Base-by-base conservation (phyloP, 305 asterid genomes). In the Ajuga reptans region DNA sequence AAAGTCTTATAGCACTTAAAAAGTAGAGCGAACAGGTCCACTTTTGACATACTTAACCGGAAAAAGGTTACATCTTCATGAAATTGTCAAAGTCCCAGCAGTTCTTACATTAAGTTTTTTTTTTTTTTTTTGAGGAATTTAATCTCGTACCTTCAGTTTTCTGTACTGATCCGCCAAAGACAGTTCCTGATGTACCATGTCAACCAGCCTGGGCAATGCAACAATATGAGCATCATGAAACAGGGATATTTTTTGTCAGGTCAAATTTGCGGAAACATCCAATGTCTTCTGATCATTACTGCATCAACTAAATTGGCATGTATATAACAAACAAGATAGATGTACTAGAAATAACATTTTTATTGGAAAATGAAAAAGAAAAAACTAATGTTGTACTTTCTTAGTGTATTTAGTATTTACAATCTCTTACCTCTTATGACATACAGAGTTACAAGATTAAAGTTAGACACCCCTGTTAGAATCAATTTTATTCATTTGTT, bases 141-240 rank as follows among this genome's bases (percentile, higher is more conserved):
- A 68, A 75, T 62, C 59, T 33, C 79, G 57, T 83, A 94, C 99
- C 96, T 89, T 87, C 79, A 91, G 77, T 75, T 91, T 84, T 66
- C 81, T 76, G 67, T 84, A 91, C 75, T 94, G 99, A 72, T 94
- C 99, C 34, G 96, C 96, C 87, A 90, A 81, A 45, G 95, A 89
- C 72, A 94, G 78, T 82, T 94, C 99, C 86, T 76, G 86, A 87
- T 91, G 97, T 65, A 88, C 87, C 87, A 85, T 79, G 84, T 91
- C 96, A 78, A 93, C 79, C 78, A 94, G 76, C 93, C 99, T 93
- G 84, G 71, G 58, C 34, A 65, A 55, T n/a, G 60, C 66, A 76
- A 80, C 51, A 42, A 71, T 53, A 71, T 21, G 34, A 66, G 72
- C 61, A 80, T 66, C 74, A 46, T 55, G 59, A 75, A 63, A 68